These are phyloP conservation scores for Cordyceps fumosorosea DNA, from an alignment of 2,329 filamentous ascomycete species.

Conservation along the genomic window DNA sequence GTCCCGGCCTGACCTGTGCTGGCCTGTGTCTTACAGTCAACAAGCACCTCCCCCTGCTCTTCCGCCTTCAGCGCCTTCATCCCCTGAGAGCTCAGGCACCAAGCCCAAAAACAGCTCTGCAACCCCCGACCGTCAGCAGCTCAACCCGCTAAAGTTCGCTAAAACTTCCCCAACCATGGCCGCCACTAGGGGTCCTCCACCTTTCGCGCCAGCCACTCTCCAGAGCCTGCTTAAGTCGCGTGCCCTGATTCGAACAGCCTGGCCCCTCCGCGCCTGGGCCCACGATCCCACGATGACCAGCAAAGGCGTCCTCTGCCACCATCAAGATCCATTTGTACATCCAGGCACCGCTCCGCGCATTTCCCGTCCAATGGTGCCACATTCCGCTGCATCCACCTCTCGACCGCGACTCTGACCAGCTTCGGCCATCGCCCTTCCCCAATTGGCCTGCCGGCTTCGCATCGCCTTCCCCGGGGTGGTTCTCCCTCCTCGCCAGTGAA, in stretches of 20 bases:
- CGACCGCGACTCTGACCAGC: neutral
- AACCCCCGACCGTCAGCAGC: neutral
- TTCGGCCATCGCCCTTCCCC: neutral
- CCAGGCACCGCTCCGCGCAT: neutral
- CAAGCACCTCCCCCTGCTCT: neutral
- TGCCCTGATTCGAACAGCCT: neutral
- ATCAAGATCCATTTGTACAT: constrained; percentile 6
- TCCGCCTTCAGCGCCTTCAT: neutral
- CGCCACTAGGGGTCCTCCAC: neutral
- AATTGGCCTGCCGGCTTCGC: neutral
- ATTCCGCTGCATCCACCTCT: neutral
- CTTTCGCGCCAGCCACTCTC: no score
- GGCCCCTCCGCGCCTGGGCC: neutral
- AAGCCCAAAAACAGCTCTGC: neutral
- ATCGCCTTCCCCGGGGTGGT: neutral
- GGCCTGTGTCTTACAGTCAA: neutral
- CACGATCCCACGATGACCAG: neutral
- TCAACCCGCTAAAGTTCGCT: neutral
- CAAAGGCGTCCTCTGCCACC: neutral
- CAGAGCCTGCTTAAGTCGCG: neutral
- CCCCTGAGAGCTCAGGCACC: neutral
- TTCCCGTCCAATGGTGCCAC: constrained; percentile 1
- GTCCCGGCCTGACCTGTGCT: no score
- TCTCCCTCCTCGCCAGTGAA: neutral
- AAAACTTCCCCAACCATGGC: neutral